Percentiles rank a stretch among this genome's conserved stretches.
These are phyloP conservation scores for Tulasnella sp. DNA, from an alignment of 768 basidiomycete genomes.

Conservation along the genomic window DNA sequence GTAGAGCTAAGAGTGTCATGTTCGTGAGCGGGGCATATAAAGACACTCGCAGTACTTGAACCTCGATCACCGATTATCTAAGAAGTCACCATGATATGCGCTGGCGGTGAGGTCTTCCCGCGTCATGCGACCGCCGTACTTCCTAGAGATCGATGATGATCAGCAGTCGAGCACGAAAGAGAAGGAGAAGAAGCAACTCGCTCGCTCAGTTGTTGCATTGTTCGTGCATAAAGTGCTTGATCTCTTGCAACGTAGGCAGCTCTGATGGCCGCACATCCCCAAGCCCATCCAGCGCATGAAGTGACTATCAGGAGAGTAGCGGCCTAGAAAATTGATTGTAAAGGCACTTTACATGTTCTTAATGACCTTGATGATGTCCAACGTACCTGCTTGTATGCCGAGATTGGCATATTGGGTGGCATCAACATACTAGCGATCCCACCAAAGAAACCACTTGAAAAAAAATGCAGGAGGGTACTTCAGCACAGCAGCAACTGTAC, in stretches of 20 bases:
- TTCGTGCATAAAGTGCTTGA: background rate
- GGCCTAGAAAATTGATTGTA: no score
- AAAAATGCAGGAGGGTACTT: no score
- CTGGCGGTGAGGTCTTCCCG: background rate
- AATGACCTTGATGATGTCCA: no score
- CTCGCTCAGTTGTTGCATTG: background rate
- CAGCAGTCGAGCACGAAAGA: no score
- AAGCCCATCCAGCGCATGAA: slow-evolving; percentile 6
- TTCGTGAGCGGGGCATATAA: no score
- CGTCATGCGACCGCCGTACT: background rate
- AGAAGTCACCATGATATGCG: slow-evolving; percentile 1
- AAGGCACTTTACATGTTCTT: background rate
- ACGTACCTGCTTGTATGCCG: background rate
- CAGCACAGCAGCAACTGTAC: background rate
- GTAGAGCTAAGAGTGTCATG: slow-evolving; percentile 4
- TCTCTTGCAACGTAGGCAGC: slow-evolving; percentile 2
- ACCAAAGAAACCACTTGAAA: slow-evolving; percentile 10
- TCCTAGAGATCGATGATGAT: background rate
- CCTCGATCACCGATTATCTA: background rate
- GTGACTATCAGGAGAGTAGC: background rate
- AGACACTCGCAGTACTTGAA: background rate
- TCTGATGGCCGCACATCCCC: slow-evolving; percentile 9
- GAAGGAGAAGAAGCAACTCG: background rate
- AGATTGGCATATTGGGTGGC: slow-evolving; percentile 11
- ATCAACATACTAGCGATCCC: slow-evolving; percentile 7